These are phyloP conservation scores for Paracoccidioides lutzii DNA, from an alignment of 2,329 filamentous ascomycete species.

Conservation along the genomic window DNA sequence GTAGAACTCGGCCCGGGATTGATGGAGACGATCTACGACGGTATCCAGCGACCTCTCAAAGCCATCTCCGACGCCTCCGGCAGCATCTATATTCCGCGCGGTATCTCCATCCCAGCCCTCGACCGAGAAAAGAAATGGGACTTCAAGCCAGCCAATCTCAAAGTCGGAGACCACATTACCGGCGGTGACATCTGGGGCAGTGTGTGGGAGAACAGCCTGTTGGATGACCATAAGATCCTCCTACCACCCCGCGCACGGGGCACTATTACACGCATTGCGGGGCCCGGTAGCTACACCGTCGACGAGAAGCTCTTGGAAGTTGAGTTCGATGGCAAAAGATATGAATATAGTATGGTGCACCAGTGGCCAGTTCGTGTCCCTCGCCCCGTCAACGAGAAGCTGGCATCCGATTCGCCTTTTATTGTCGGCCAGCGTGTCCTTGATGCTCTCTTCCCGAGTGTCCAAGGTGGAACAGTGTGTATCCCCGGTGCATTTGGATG, in stretches of 20 bases:
- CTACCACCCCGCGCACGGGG: slow-evolving; percentile 80
- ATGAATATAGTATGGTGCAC: slow-evolving; percentile 96
- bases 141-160: slow-evolving; percentile 70
- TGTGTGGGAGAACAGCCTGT: slow-evolving; percentile 91
- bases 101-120: slow-evolving; percentile 75
- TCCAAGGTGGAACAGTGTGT: slow-evolving; percentile 93
- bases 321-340: slow-evolving; percentile 94
- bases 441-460: slow-evolving; percentile 89
- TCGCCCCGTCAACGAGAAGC: slow-evolving; percentile 81
- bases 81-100: slow-evolving; percentile 95
- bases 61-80: slow-evolving; percentile 64
- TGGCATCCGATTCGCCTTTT: slow-evolving; percentile 78
- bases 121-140: slow-evolving; percentile 93
- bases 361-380: slow-evolving; percentile 95
- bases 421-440: slow-evolving; percentile 94
- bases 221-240: slow-evolving; percentile 86
- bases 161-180: slow-evolving; percentile 93
- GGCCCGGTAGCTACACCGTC: slow-evolving; percentile 86
- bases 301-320: slow-evolving; percentile 88
- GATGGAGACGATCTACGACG: slow-evolving; percentile 98
- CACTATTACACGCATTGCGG: slow-evolving; percentile 79
- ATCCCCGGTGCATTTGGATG: slow-evolving; percentile 98
- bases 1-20: slow-evolving; percentile 94
- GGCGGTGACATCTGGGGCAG: slow-evolving; percentile 92
- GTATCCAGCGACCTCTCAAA: slow-evolving; percentile 89